Evolutionary conservation across 1,284 basidiomycete genomes (phyloP).

Genomic region (Taiwanofungus camphoratus): DNA sequence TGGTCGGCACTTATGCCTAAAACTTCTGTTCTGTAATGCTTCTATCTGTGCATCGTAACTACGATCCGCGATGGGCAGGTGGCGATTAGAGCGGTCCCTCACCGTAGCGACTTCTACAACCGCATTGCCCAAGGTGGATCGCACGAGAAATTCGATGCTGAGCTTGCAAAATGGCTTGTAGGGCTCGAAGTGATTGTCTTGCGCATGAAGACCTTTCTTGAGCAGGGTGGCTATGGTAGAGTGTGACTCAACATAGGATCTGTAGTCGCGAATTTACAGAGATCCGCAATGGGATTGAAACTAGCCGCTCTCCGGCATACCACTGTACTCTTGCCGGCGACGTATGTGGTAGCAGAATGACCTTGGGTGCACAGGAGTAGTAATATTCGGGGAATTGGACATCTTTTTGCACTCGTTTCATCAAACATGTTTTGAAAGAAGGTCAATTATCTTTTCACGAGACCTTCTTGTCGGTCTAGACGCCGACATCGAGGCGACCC

Average conservation of each 20-base stretch:
- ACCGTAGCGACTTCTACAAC: constrained; percentile 80
- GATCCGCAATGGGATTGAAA: too few species aligned
- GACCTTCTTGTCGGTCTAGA: too few species aligned
- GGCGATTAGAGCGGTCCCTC: constrained; percentile 91
- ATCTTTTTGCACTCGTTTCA: too few species aligned
- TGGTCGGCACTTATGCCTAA: too few species aligned
- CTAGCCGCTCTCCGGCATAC: too few species aligned
- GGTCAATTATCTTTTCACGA: too few species aligned
- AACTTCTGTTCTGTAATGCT: background rate
- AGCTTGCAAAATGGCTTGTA: constrained; percentile 76
- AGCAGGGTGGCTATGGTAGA: constrained; percentile 59
- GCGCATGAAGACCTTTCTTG: constrained; percentile 65
- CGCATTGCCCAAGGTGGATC: constrained; percentile 83
- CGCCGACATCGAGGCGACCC: too few species aligned
- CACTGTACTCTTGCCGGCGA: too few species aligned
- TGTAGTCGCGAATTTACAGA: background rate
- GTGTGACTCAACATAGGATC: constrained; percentile 30
- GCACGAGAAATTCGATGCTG: constrained; percentile 65
- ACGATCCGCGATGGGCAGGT: constrained; percentile 44
- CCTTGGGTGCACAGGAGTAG: too few species aligned
- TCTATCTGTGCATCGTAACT: constrained; percentile 7
- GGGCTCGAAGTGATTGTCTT: constrained; percentile 71
- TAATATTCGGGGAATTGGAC: too few species aligned
- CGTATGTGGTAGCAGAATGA: too few species aligned
- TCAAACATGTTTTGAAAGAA: too few species aligned